Percentiles rank a stretch among this genome's conserved stretches.
These are phyloP conservation scores for Chenopodium formosanum DNA, from an alignment of 148 eudicot species.

Conservation along the genomic window DNA sequence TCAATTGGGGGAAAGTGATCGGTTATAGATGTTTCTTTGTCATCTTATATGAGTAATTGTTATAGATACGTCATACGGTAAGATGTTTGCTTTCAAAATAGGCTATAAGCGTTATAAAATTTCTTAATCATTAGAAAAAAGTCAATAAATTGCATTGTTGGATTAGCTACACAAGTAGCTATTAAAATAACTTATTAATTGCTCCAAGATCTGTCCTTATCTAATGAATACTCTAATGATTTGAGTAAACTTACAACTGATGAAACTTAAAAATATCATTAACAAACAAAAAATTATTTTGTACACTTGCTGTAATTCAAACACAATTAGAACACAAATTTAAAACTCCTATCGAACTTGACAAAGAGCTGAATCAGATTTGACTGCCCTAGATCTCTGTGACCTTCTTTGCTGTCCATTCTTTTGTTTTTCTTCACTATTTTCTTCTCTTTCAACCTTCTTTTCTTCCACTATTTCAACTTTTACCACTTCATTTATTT, in stretches of 20 bases:
- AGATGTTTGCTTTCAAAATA: too few species aligned
- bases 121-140: background rate
- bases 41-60: too few species aligned
- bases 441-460: constrained; percentile 15
- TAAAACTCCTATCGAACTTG: constrained; percentile 3
- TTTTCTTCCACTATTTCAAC: background rate
- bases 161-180: background rate
- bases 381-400: constrained; percentile 23
- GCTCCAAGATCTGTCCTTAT: background rate
- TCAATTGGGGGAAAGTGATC: too few species aligned
- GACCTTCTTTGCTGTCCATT: constrained; percentile 7
- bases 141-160: background rate
- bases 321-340: constrained; percentile 9
- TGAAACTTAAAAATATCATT: background rate
- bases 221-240: background rate
- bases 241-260: background rate
- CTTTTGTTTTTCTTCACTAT: constrained; percentile 3
- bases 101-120: background rate
- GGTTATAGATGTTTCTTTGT: too few species aligned
- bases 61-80: too few species aligned
- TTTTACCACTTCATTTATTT: background rate
- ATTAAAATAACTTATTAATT: background rate
- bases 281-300: background rate
- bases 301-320: constrained; percentile 6
- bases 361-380: constrained; percentile 32